Evolutionary conservation across 805 yeast species (phyloP).

Genomic region (Lipomyces starkeyi): DNA sequence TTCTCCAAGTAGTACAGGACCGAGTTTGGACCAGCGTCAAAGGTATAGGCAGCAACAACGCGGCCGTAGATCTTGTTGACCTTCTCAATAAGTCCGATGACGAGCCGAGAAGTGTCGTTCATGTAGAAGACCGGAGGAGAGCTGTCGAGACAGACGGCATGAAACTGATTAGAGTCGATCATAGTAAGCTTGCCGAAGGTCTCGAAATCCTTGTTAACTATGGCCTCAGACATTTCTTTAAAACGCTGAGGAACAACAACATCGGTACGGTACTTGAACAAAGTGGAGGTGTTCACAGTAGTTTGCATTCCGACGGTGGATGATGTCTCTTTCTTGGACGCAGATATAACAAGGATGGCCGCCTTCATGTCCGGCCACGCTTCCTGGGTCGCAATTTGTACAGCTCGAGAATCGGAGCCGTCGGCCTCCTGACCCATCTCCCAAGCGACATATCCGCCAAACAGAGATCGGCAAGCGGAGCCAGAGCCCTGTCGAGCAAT

Average conservation of each 20-base stretch:
- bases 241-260: constrained; percentile 88
- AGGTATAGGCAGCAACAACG: constrained; percentile 91
- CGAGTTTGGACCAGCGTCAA: constrained; percentile 99
- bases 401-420: constrained; percentile 95
- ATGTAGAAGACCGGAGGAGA: constrained; percentile 94
- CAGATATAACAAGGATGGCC: constrained; percentile 88
- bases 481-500: constrained; percentile 99
- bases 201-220: constrained; percentile 73
- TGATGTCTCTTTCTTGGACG: constrained; percentile 91
- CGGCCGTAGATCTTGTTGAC: constrained; percentile 70
- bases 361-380: constrained; percentile 97
- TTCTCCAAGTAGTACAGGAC: constrained; percentile 85
- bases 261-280: constrained; percentile 78
- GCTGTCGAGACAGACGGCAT: constrained; percentile 95
- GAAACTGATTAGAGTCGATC: constrained; percentile 97
- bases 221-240: constrained; percentile 78
- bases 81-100: constrained; percentile 77
- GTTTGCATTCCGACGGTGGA: constrained; percentile 96
- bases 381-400: constrained; percentile 78
- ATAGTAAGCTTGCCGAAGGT: constrained; percentile 89
- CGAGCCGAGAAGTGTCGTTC: constrained; percentile 85
- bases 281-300: constrained; percentile 86
- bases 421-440: constrained; percentile 82
- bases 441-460: constrained; percentile 99
- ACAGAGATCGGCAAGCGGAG: constrained; percentile 94